Conservation (phyloP, 2,329 filamentous ascomycete genomes). For the Cryphonectria japonica region DNA sequence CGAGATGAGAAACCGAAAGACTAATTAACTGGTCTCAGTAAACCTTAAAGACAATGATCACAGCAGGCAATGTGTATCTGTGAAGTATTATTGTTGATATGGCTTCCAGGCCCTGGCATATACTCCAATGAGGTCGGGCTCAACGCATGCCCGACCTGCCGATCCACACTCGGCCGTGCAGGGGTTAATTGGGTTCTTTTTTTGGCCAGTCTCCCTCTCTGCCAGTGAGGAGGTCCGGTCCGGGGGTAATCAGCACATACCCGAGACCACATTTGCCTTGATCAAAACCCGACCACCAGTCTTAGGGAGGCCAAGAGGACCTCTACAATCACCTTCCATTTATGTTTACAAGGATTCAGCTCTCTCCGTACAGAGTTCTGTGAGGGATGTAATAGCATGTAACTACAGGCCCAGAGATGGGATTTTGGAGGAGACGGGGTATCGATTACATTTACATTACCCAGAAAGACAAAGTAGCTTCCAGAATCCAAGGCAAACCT, state of each 20-base stretch:
- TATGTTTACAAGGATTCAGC: neutral
- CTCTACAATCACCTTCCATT: neutral
- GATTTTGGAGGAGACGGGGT: neutral
- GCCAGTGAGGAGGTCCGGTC: neutral
- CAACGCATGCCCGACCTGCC: conserved; percentile 18
- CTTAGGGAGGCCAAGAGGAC: neutral
- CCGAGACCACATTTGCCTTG: conserved; percentile 7
- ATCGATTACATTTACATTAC: neutral
- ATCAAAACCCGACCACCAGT: neutral
- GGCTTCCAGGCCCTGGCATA: neutral
- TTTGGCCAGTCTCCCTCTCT: neutral
- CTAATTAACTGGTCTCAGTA: neutral
- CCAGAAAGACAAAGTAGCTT: neutral
- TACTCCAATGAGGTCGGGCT: conserved; percentile 9
- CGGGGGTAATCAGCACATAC: conserved; percentile 9
- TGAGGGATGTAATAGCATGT: neutral
- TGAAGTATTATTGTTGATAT: conserved; percentile 5
- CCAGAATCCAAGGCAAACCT: too few relatives aligned
- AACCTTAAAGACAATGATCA: neutral
- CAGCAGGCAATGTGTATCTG: neutral
- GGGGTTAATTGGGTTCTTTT: conserved; percentile 1
- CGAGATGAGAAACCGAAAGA: neutral
- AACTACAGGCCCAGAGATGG: neutral
- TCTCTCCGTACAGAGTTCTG: neutral
- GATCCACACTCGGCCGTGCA: conserved; percentile 15